Evolutionary conservation across 164 flowering plant species (phyloP).

Genomic region (Umbilicus rupestris): DNA sequence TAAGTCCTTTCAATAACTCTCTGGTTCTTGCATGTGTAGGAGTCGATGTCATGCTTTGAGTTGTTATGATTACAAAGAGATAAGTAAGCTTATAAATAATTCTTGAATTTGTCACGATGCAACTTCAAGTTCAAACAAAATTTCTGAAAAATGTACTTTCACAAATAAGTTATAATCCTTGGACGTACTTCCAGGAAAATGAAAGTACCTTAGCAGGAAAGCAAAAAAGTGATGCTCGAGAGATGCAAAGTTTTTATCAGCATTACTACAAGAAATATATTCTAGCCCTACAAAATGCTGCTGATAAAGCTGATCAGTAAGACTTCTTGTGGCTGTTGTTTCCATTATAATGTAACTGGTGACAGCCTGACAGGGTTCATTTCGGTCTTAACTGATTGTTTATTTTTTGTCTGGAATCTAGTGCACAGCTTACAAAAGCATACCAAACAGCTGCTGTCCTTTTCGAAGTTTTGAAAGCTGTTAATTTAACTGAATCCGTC

Average conservation of each 20-base stretch:
- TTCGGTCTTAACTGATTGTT: neutral
- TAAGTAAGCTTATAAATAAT: no score
- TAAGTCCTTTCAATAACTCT: no score
- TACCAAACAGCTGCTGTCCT: conserved; percentile 97
- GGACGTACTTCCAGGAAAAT: conserved; percentile 51
- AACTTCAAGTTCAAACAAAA: no score
- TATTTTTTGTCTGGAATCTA: conserved; percentile 14
- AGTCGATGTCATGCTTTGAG: no score
- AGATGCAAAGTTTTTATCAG: conserved; percentile 85
- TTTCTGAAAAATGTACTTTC: no score
- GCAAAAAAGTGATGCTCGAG: conserved; percentile 85
- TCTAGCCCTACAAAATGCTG: conserved; percentile 73
- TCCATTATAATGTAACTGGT: neutral
- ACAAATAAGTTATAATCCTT: neutral
- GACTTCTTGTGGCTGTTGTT: conserved; percentile 8
- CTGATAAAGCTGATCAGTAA: conserved; percentile 89
- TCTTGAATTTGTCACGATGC: no score
- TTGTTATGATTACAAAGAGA: no score
- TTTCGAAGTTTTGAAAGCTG: conserved; percentile 96
- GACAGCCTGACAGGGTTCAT: neutral
- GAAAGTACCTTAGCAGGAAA: conserved; percentile 60
- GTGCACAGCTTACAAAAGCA: conserved; percentile 97
- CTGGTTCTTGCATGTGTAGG: no score
- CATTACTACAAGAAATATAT: conserved; percentile 83
- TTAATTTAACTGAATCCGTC: conserved; percentile 69